A percentile compares a stretch with the other conserved stretches of the same genome.
Evolutionary conservation across 495 filamentous ascomycete genomes (phyloP).

Genomic region (Bathelium albidoporum): DNA sequence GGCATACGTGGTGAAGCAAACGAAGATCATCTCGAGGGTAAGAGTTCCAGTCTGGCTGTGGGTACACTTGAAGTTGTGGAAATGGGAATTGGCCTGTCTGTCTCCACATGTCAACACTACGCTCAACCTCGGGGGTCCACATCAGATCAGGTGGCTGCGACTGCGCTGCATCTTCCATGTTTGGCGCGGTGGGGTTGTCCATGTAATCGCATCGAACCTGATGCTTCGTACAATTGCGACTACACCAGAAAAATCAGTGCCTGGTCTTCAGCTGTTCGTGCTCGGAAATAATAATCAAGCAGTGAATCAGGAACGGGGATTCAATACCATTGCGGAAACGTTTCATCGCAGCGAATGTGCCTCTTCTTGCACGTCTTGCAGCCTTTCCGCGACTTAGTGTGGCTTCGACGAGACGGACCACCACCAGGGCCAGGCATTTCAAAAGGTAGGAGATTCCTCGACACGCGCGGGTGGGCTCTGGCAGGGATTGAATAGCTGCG

Average conservation of each 20-base stretch:
- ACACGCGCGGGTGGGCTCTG: not conserved
- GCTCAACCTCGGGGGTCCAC: conserved; percentile 71
- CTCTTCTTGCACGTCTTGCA: conserved; percentile 96
- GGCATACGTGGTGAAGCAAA: conserved; percentile 82
- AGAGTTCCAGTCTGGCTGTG: conserved; percentile 50
- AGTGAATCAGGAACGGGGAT: not conserved
- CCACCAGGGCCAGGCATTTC: conserved; percentile 61
- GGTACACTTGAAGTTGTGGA: conserved; percentile 63
- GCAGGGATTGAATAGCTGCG: not conserved
- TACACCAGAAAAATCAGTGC: conserved; percentile 31
- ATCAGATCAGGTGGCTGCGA: conserved; percentile 68
- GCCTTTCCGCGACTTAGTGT: conserved; percentile 96
- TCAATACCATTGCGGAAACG: conserved; percentile 87
- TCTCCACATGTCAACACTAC: conserved; percentile 72
- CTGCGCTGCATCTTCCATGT: conserved; percentile 43
- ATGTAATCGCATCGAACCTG: conserved; percentile 97
- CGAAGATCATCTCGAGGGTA: conserved; percentile 69
- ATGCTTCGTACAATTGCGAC: conserved; percentile 97
- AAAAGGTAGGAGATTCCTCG: not conserved
- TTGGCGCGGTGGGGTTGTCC: conserved; percentile 49
- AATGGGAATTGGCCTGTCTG: conserved; percentile 80
- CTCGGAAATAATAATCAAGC: no score
- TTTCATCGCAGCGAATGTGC: conserved; percentile 97
- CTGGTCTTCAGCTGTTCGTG: no score
- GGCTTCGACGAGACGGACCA: conserved; percentile 65